Base-by-base conservation (phyloP, 2,329 filamentous ascomycete genomes). In the Monilinia polystroma region DNA sequence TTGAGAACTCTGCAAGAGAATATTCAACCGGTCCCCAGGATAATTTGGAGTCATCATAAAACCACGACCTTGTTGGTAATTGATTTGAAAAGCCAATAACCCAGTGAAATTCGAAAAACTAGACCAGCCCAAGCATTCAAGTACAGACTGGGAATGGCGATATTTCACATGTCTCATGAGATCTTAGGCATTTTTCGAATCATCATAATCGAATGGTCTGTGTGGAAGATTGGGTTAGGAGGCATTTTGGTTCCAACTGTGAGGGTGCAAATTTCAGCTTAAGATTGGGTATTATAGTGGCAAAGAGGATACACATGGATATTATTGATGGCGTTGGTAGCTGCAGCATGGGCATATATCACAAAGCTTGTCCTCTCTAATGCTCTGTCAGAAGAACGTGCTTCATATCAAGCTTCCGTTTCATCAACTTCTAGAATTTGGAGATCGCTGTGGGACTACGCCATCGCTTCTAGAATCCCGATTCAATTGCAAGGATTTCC, bases 381-480 rank as follows among this genome's bases (percentile, higher is more conserved):
- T 29, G 8, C 10, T 35, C 20, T 35, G 11, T 60, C 29, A 4
- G 14, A 56, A 52, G 35, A 60, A 66, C 47, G 63, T 53, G 63
- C 55, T 66, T 41, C 23, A 60, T 38, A 8, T 38, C 29, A 29
- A 59, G 20, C 49, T 60, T 20, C n/a, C 29, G 14, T 53, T 45
- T 45, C 55, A 53, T 45, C 55, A 29, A 16, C 47, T 26, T n/a
- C 35, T 12, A 35, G 18, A n/a, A 26, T 26, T 60, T 55, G 7
- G 43, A 16, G 35, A n/a, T 43, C 26, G 35, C 45, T 29, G 53
- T 52, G 45, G n/a, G 2, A 29, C 41, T 26, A 58, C n/a, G 55
- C 55, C 23, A 58, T 45, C 16, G 55, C 55, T 45, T 58, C 38
- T 29, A 45, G 55, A n/a, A 58, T 45, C 23, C 55, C 14, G 43